Evolutionary conservation across 805 yeast species (phyloP).

Genomic region (Barnettozyma salicaria): DNA sequence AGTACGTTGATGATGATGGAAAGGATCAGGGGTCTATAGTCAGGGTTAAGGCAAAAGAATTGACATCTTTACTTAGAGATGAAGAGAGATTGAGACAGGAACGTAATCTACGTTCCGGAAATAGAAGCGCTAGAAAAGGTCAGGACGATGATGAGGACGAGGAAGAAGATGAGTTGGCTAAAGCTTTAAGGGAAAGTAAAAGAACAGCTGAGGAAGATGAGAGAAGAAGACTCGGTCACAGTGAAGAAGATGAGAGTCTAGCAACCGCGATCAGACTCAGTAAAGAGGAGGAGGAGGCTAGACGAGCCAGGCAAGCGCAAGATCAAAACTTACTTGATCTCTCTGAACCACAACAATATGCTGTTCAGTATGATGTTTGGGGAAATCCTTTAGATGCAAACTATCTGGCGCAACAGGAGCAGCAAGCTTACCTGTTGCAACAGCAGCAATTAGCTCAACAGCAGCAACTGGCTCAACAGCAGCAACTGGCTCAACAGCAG

Average conservation of each 20-base stretch:
- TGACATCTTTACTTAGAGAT: slow-evolving; percentile 73
- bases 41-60: slow-evolving; percentile 84
- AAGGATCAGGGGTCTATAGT: slow-evolving; percentile 84
- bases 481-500: slow-evolving; percentile 42
- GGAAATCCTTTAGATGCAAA: slow-evolving; percentile 26
- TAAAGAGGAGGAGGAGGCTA: slow-evolving; percentile 69
- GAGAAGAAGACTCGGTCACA: slow-evolving; percentile 44
- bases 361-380: slow-evolving; percentile 25
- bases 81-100: slow-evolving; percentile 75
- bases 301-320: slow-evolving; percentile 40
- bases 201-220: slow-evolving; percentile 82
- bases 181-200: slow-evolving; percentile 75
- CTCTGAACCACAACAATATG: slow-evolving; percentile 33
- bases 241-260: slow-evolving; percentile 42
- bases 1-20: slow-evolving; percentile 69
- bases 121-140: slow-evolving; percentile 32
- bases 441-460: slow-evolving; percentile 22
- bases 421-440: too few relatives aligned
- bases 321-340: slow-evolving; percentile 48
- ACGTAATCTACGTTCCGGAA: slow-evolving; percentile 41
- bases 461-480: slow-evolving; percentile 26
- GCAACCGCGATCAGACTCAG: slow-evolving; percentile 65
- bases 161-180: slow-evolving; percentile 69
- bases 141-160: slow-evolving; percentile 32
- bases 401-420: slow-evolving; percentile 17